These are phyloP conservation scores for Adiantum capillusveneris DNA, from an alignment of 75 land plant genomes.

Conservation along the genomic window DNA sequence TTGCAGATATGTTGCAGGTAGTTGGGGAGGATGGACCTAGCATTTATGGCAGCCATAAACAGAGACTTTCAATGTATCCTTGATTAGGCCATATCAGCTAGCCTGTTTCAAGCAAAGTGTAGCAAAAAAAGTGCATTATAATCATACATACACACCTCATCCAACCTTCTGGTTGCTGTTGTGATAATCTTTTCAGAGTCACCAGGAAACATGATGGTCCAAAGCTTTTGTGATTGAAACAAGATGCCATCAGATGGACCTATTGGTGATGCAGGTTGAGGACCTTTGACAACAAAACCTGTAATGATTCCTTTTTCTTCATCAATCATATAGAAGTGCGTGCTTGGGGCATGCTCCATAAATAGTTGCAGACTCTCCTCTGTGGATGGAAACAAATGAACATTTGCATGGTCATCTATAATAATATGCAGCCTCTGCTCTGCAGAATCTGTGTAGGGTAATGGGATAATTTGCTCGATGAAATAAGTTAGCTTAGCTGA, in stretches of 20 bases:
- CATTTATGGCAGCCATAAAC: no score
- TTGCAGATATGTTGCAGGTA: no score
- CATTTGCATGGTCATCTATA: constrained; percentile 50
- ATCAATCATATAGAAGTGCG: constrained; percentile 77
- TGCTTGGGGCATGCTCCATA: constrained; percentile 42
- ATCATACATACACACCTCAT: constrained; percentile 62
- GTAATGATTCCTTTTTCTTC: constrained; percentile 48
- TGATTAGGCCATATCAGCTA: no score
- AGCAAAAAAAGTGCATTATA: no score
- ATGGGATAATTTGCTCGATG: constrained; percentile 49
- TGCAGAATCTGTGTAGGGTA: constrained; percentile 70
- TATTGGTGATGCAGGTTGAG: constrained; percentile 16
- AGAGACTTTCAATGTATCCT: no score
- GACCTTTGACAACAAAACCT: constrained; percentile 49
- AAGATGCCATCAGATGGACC: constrained; percentile 44
- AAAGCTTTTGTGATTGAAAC: constrained; percentile 51
- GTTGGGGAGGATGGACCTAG: no score
- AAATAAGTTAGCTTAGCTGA: constrained; percentile 43
- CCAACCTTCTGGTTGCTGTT: constrained; percentile 53
- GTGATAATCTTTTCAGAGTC: constrained; percentile 74
- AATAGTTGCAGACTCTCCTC: constrained; percentile 58
- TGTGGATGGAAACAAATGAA: constrained; percentile 71
- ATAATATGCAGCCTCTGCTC: constrained; percentile 81
- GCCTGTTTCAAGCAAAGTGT: no score
- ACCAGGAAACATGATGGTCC: constrained; percentile 82